Evolutionary conservation across 768 basidiomycete species (phyloP), one percentile per base, ranked within the genome.

Genomic region (Russula sp.): DNA sequence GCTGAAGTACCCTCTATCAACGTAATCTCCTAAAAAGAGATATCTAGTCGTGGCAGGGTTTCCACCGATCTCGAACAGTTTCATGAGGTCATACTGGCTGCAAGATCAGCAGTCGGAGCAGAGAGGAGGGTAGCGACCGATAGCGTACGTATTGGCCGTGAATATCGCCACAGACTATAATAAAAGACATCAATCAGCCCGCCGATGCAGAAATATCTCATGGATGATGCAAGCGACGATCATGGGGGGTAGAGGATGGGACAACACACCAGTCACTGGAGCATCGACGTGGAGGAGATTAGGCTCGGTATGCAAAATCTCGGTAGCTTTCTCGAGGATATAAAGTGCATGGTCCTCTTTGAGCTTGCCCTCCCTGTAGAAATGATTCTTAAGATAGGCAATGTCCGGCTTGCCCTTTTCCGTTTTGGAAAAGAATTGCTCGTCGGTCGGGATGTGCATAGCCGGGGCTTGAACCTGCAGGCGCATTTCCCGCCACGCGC

Each of bases 301-400:
- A 16, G 90, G 84, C 77, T 99, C 97, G 55, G 82, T 76, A 67
- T 84, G 84, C 71, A 99, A 79, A 24, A 98, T 68, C 67, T 93
- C 90, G 0, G 90, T 88, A n/a, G 84, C 90, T 76, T 87, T 89
- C 67, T 90, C 84, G 69, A 99, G 77, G 73, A 99, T 98, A 81
- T 88, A 97, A 67, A 97, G 73, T 4, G 97, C 97, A 75, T 98
- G 94, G 51, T 95, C 92, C 75, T 98, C 96, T 20, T 87, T 94
- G 69, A 98, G 70, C 57, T 95, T 81, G 0, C 96, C 96, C 75
- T 98, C 96, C 40, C 97, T 85, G 76, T 98, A 98, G 74, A 99
- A 98, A 77, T 99, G 97, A 72, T 98, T 98, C 80, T 98, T 99
- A 67, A 99, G 82, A 76, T 94, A 98, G 32, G 92, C 94, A 69